phyloP scores from a whole-genome alignment of 2,329 filamentous ascomycete genomes.

The Clonostachys solani region DNA sequence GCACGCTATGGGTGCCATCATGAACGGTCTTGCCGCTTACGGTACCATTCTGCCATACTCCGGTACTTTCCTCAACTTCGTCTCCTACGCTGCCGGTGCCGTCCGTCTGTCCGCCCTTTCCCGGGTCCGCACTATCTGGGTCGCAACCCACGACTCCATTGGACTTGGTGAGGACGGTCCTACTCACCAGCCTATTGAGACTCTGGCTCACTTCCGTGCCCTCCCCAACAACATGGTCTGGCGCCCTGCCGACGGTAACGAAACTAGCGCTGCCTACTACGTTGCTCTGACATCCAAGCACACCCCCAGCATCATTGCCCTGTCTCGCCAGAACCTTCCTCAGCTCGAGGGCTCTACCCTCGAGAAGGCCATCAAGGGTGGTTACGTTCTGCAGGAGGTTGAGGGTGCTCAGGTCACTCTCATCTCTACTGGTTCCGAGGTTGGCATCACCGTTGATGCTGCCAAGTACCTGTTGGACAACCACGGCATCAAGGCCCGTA shows the following conservation, averaged over 20 bases:
- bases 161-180: conserved; percentile 98
- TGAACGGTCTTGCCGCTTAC: conserved; percentile 94
- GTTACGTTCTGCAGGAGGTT: conserved; percentile 84
- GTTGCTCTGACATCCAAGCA: conserved; percentile 83
- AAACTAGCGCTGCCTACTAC: conserved; percentile 98
- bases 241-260: conserved; percentile 97
- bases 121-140: conserved; percentile 86
- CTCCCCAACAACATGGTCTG: conserved; percentile 99
- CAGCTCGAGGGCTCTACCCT: conserved; percentile 94
- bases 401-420: conserved; percentile 83
- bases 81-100: conserved; percentile 93
- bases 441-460: conserved; percentile 87
- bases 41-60: conserved; percentile 90
- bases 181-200: conserved; percentile 99
- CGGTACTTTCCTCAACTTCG: conserved; percentile 99
- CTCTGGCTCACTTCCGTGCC: conserved; percentile 95
- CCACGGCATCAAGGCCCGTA: conserved; percentile 80
- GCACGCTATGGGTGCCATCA: conserved; percentile 87
- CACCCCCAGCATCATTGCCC: conserved; percentile 88
- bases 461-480: conserved; percentile 88
- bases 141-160: conserved; percentile 98
- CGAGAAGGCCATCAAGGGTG: conserved; percentile 88
- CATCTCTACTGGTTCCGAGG: conserved; percentile 93
- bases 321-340: conserved; percentile 97
- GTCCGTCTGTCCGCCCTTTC: conserved; percentile 92